Evolutionary conservation across 345 rosid genomes (phyloP).

Genomic region (Isatis tinctoria): DNA sequence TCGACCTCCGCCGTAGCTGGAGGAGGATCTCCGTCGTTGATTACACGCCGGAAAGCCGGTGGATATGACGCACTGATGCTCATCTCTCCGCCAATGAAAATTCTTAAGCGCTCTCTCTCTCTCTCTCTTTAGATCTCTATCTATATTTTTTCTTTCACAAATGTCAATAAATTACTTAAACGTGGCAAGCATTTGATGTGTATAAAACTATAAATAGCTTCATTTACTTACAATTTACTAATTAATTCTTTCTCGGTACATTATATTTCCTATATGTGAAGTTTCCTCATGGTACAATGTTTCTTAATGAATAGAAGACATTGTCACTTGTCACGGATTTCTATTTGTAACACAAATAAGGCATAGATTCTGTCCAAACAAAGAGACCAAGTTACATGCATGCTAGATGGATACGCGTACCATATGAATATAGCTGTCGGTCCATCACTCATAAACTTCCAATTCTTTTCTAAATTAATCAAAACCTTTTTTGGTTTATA

Average conservation of each 20-base stretch:
- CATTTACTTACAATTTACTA: neutral
- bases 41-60: constrained; percentile 36
- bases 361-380: constrained; percentile 3
- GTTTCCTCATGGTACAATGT: neutral
- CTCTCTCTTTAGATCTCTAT: neutral
- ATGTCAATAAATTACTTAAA: neutral
- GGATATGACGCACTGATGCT: constrained; percentile 45
- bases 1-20: constrained; percentile 1
- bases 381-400: constrained; percentile 19
- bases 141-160: neutral
- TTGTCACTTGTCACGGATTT: constrained; percentile 20
- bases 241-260: neutral
- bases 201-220: neutral
- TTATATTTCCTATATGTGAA: neutral
- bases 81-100: constrained; percentile 14
- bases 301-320: constrained; percentile 2
- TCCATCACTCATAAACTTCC: constrained; percentile 4
- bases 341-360: neutral
- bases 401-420: constrained; percentile 7
- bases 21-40: neutral
- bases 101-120: neutral
- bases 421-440: constrained; percentile 11
- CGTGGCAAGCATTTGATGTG: neutral
- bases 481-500: neutral
- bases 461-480: neutral